Evolutionary conservation across 345 rosid genomes (phyloP), one percentile per base, ranked within the genome.

Genomic region (Sisymbrium irio): DNA sequence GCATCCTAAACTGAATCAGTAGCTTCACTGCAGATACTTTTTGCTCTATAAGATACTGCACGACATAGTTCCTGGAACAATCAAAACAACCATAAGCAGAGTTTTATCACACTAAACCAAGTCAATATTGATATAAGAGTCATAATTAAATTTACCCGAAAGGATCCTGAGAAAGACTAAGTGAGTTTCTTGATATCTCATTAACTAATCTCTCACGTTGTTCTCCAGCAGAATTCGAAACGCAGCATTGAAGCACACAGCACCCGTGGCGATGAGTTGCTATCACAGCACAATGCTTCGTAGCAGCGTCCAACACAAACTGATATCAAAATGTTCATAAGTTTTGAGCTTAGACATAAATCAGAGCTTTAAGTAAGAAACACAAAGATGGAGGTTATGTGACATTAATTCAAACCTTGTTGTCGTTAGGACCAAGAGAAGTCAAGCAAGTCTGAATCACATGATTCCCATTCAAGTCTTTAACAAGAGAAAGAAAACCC

Each of bases 391-490:
- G 46, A 78, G 71, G 40, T 7, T 15, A 44, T 14, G 20, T n/a
- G 54, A 47, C 54, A 47, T n/a, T 30, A 28, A 20, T 28, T 3
- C 22, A 27, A 69, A 86, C 96, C 93, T 85, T 82, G 25, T 82
- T 82, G 67, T 88, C 89, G 42, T 82, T 84, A 69, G 72, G 74
- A 72, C 77, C 63, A 62, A 90, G 82, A 45, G 84, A 78, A 14
- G 82, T 79, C 85, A 88, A 81, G 80, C 97, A 90, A 62, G 90
- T 83, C 55, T 88, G 94, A 1, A 90, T 65, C 42, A 90, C 94
- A 81, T 90, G 92, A 77, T 87, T 90, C 30, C 97, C 97, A 78
- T 90, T 90, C 65, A 87, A 77, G 76, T 90, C 92, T 78, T 80
- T 85, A 32, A 86, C 81, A 2, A 90, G 90, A 77, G 83, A 78